These are phyloP conservation scores for Gossypium sturtianum DNA, from an alignment of 345 rosid species.

Conservation along the genomic window DNA sequence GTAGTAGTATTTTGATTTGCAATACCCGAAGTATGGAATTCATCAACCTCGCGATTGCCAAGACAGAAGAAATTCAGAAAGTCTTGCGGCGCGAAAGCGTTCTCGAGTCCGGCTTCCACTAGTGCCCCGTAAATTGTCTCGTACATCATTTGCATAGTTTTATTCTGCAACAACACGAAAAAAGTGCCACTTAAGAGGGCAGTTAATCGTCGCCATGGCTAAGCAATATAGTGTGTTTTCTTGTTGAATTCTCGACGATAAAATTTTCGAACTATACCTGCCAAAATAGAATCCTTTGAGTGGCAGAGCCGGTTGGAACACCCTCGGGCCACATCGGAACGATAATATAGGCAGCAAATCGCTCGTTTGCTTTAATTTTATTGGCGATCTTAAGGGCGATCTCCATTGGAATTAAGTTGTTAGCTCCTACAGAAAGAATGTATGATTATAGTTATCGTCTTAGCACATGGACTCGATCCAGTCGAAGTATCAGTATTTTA, in stretches of 20 bases:
- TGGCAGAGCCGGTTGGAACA: conserved; percentile 76
- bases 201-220: neutral
- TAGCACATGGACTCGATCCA: neutral
- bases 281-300: conserved; percentile 94
- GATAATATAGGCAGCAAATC: conserved; percentile 87
- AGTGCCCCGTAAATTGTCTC: conserved; percentile 81
- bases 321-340: conserved; percentile 99
- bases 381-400: conserved; percentile 89
- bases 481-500: neutral
- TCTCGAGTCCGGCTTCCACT: conserved; percentile 77
- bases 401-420: conserved; percentile 94
- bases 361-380: conserved; percentile 78
- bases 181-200: neutral
- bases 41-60: conserved; percentile 69
- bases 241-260: neutral
- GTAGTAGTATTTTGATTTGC: conserved; percentile 26
- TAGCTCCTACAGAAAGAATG: conserved; percentile 58
- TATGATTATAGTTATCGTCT: neutral
- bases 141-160: conserved; percentile 99
- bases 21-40: neutral
- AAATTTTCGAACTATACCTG: conserved; percentile 46
- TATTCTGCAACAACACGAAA: conserved; percentile 48
- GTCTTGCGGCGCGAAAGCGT: conserved; percentile 63
- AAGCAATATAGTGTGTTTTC: neutral
- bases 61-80: conserved; percentile 94